These are phyloP conservation scores for Micromonas pusilla DNA, from an alignment of 139 green algal species.

Conservation along the genomic window DNA sequence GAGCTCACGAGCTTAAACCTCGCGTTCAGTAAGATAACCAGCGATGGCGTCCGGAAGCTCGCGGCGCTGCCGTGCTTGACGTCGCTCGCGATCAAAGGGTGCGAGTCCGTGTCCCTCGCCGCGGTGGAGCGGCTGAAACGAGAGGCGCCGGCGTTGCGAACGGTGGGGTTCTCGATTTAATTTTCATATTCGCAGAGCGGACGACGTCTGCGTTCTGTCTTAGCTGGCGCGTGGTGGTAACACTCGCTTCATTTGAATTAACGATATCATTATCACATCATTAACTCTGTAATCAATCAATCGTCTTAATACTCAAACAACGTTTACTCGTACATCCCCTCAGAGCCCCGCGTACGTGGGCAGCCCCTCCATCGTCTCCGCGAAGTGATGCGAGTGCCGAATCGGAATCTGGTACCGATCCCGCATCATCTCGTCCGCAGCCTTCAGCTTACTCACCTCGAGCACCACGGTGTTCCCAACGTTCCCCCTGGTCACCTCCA, in stretches of 20 bases:
- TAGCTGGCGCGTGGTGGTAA: too few relatives aligned
- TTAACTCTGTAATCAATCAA: background rate
- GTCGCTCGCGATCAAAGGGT: background rate
- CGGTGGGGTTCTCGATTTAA: too few relatives aligned
- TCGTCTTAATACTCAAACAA: too few relatives aligned
- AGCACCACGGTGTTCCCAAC: background rate
- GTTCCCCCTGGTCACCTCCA: conserved; percentile 34
- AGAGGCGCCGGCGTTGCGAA: too few relatives aligned
- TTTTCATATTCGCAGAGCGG: too few relatives aligned
- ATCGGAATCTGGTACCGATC: background rate
- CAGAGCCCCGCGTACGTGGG: too few relatives aligned
- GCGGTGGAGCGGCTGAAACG: background rate
- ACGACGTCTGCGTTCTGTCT: too few relatives aligned
- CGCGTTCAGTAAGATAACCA: background rate
- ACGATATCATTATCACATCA: too few relatives aligned
- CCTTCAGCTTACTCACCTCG: background rate
- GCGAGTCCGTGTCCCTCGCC: background rate
- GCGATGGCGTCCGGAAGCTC: background rate
- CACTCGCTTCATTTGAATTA: too few relatives aligned
- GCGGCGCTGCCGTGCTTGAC: background rate
- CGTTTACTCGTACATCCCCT: too few relatives aligned
- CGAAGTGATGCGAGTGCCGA: background rate
- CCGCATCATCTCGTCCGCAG: background rate
- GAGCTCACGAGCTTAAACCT: background rate
- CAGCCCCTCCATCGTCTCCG: too few relatives aligned